These are phyloP conservation scores for Cucurbita ficifolia DNA, from an alignment of 306 rosid species.

Conservation along the genomic window DNA sequence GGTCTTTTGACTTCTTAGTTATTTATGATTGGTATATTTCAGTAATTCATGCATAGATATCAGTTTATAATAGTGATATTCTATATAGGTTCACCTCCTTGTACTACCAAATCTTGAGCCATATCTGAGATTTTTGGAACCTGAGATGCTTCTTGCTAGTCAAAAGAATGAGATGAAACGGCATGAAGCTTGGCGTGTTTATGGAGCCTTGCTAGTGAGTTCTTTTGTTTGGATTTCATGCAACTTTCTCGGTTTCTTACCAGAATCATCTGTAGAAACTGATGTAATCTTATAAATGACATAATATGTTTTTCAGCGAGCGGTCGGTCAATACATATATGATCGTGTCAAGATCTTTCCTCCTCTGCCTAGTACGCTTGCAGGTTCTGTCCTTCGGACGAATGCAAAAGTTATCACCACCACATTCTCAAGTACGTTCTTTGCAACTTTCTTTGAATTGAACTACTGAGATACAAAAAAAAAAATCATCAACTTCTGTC, in stretches of 20 bases:
- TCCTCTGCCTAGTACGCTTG: constrained; percentile 31
- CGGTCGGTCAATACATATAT: constrained; percentile 63
- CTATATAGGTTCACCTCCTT: constrained; percentile 54
- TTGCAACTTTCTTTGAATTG: neutral
- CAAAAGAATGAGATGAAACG: constrained; percentile 73
- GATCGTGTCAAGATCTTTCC: constrained; percentile 34
- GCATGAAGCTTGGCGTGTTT: constrained; percentile 77
- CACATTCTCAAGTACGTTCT: constrained; percentile 27
- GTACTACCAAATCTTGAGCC: constrained; percentile 83
- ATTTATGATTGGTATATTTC: constrained; percentile 1
- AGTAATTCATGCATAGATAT: constrained; percentile 2
- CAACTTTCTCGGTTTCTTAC: neutral
- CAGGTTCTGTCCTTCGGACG: constrained; percentile 24
- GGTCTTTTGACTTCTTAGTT: neutral
- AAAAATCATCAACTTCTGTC: neutral
- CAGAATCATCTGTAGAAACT: neutral
- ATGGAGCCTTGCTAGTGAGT: constrained; percentile 84
- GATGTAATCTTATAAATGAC: neutral
- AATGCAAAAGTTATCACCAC: constrained; percentile 31
- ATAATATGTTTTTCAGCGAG: constrained; percentile 38
- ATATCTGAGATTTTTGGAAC: constrained; percentile 66
- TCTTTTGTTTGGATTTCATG: constrained; percentile 5
- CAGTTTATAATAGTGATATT: constrained; percentile 11
- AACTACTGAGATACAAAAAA: neutral
- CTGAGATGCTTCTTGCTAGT: constrained; percentile 22